Base-by-base conservation (phyloP, 371 early-diverging fungal species). In the Saksenaea vasiformis region DNA sequence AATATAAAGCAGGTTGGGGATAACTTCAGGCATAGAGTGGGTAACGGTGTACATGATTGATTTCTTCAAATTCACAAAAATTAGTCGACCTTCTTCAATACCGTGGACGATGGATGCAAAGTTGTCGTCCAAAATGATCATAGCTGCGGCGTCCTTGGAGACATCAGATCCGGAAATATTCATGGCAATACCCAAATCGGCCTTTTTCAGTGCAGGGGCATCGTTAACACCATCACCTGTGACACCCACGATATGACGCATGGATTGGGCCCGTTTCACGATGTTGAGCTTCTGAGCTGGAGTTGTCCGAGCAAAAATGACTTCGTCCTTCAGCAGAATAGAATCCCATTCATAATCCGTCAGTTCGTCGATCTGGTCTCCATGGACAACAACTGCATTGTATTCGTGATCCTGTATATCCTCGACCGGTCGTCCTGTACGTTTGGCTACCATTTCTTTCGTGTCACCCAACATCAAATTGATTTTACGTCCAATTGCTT, bases 91-190 rank as follows among this genome's bases (percentile, higher is more conserved):
- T 71, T 97, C 95, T 71, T 91, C 91, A 66, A 97, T 93, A 70
- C 95, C 97, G 35, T 79, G 73, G 58, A 97, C 87, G 37, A 91
- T 90, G 9, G 93, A 91, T 3, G 95, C 90, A 83, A 97, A 96
- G 85, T 96, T 94, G 74, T 97, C 96, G 74, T 98, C 96, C 27
- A 97, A 70, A 61, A 99, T 74, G 65, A 99, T 94, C 95, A 99
- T 98, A 47, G 94, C 86, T 17, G 99, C 97, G 10, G 98, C 97
- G 65, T 98, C 96, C 76, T 99, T 98, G 53, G 95, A 92, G 22
- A 97, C 97, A 70, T 98, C 98, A 1, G 95, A 91, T 14, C 97
- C 99, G 31, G 91, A 89, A 36, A 89, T 77, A 78, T 96, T 96
- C 98, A 98, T 96, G 5, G 98, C 93, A 76, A 98, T 95, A 56